Evolutionary conservation across 1,139 yeast species (phyloP).

Genomic region (Chernovozyma sophiae-reginae): DNA sequence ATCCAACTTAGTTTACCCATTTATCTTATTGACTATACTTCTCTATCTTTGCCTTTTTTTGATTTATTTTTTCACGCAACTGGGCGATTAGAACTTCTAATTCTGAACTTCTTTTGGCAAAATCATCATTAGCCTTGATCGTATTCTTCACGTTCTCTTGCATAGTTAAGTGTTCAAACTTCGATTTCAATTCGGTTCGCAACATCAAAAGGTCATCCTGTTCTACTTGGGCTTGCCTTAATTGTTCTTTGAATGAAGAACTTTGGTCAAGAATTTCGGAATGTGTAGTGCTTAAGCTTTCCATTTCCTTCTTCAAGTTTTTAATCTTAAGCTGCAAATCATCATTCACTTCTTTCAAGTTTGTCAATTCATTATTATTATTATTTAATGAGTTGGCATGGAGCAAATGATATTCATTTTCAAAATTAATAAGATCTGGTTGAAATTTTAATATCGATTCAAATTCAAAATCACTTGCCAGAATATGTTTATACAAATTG

Average conservation of each 20-base stretch:
- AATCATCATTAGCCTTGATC: constrained; percentile 42
- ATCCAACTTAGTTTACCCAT: too few species aligned
- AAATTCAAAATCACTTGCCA: constrained; percentile 7
- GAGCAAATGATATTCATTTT: constrained; percentile 41
- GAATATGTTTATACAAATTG: constrained; percentile 16
- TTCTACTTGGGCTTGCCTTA: constrained; percentile 19
- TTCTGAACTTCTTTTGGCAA: constrained; percentile 34
- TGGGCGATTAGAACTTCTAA: constrained; percentile 31
- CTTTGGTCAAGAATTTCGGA: constrained; percentile 37
- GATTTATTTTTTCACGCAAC: constrained; percentile 16
- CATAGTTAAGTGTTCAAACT: constrained; percentile 40
- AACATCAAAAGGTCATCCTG: constrained; percentile 17
- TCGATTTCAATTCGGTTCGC: constrained; percentile 21
- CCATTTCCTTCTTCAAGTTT: constrained; percentile 28
- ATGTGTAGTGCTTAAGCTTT: constrained; percentile 33
- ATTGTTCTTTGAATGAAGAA: constrained; percentile 23
- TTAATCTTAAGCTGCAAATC: constrained; percentile 28
- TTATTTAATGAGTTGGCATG: constrained; percentile 38
- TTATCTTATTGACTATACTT: constrained; percentile 4
- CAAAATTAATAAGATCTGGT: constrained; percentile 36
- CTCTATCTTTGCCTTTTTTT: constrained; percentile 18
- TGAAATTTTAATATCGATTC: constrained; percentile 17
- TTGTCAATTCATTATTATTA: constrained; percentile 37
- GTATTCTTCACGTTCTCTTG: constrained; percentile 43
- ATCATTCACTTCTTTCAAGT: constrained; percentile 28